Percentiles rank a stretch among this genome's conserved stretches.
Evolutionary conservation across 495 filamentous ascomycete species (phyloP).

Genomic region (Penicillium ucsense): DNA sequence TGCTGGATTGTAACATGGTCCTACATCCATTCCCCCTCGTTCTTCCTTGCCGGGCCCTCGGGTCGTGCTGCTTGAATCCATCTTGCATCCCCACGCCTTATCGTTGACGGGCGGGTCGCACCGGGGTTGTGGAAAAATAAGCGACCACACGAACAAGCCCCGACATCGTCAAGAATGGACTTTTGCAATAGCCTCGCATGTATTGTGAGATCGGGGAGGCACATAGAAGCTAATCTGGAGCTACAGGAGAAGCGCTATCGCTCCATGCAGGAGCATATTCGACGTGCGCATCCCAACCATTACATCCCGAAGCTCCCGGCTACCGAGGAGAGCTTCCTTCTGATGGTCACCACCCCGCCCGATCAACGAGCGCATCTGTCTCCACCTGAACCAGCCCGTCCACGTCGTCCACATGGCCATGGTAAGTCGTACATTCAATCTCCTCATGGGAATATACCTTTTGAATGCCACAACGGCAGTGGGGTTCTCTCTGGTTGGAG

Average conservation of each 20-base stretch:
- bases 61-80: too few relatives aligned
- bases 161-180: too few relatives aligned
- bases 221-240: conserved; percentile 14
- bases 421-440: conserved; percentile 1
- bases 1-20: background rate
- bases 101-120: background rate
- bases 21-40: conserved; percentile 2
- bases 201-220: too few relatives aligned
- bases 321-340: conserved; percentile 93
- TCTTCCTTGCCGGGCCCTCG: conserved; percentile 6
- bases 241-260: conserved; percentile 90
- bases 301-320: conserved; percentile 98
- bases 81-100: background rate
- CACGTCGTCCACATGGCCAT: conserved; percentile 30
- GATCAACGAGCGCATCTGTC: conserved; percentile 57
- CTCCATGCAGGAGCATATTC: conserved; percentile 99
- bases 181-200: too few relatives aligned
- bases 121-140: background rate
- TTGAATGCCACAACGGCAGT: background rate
- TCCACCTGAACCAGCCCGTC: conserved; percentile 40
- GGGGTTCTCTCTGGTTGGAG: background rate
- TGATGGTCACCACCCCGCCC: conserved; percentile 88
- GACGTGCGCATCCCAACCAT: conserved; percentile 91
- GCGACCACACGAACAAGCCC: background rate
- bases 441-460: background rate